Evolutionary conservation across 495 filamentous ascomycete species (phyloP), one percentile per base, ranked within the genome.

Genomic region (Lasiosphaeria miniovina): DNA sequence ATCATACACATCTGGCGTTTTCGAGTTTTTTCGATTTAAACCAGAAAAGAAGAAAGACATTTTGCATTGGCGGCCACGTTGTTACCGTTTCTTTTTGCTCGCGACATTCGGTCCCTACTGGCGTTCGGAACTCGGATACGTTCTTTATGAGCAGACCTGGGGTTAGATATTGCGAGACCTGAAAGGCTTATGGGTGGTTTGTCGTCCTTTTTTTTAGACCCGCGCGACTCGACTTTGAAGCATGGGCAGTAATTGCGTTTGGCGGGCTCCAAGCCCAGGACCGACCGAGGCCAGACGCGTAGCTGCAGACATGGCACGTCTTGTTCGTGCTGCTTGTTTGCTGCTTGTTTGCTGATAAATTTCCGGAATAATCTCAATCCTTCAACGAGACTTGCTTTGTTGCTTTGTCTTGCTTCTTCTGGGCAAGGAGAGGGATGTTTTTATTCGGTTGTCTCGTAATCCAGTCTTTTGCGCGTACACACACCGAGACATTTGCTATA

Each of bases 31-130:
- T 12, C 49, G 58, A 33, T 46, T 54, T 59, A 15, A 57, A 6
- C 49, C 43, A 70, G 53, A 62, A 67, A 67, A 65, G 24, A 49
- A 61, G 48, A 68, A 60, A 62, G 34, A 54, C 62, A 64, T 49
- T 65, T 24, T 24, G 65, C 67, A 66, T 72, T 57, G 65, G 67
- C 58, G 67, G 69, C 58, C 56, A 52, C 49, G 50, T 54, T 51
- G 15, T 62, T 61, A 33, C 63, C 60, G 17, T 54, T 34, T 46
- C 34, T 10, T 32, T 31, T 43, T 36, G 50, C 4, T 3, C 43
- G 49, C 45, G 58, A 38, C 55, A 32, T 46, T 46, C 15, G 34
- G 40, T 55, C 55, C 56, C 50, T 63, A 43, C 50, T 43, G 60
- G 65, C 55, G 59, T 68, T 65, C 40, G 35, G 60, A 54, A 33